A percentile compares a stretch with the other conserved stretches of the same genome.
phyloP scores from a whole-genome alignment of 495 filamentous ascomycete genomes.

The Tuber indicum region DNA sequence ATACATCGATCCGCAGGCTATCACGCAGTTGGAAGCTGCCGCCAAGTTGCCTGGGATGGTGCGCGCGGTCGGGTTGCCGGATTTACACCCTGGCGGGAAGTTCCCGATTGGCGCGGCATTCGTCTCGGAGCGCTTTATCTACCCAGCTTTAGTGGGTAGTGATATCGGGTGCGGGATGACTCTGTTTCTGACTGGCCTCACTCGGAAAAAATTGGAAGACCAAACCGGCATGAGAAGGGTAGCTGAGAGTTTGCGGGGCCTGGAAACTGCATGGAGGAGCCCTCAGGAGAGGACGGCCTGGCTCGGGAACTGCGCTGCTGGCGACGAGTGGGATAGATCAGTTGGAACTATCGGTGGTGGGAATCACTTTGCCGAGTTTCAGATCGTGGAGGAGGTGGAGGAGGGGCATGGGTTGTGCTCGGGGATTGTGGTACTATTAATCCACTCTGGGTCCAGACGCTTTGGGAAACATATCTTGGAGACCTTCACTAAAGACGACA shows the following conservation, averaged over 20 bases:
- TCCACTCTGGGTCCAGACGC: conserved; percentile 46
- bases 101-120: conserved; percentile 45
- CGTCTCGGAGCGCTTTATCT: conserved; percentile 42
- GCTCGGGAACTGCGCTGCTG: conserved; percentile 31
- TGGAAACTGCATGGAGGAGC: conserved; percentile 43
- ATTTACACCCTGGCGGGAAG: conserved; percentile 44
- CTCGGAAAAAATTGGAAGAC: conserved; percentile 38
- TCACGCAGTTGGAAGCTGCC: conserved; percentile 41
- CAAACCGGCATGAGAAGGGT: conserved; percentile 39
- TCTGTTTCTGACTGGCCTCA: conserved; percentile 43
- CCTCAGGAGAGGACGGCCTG: conserved; percentile 38
- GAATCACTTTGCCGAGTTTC: conserved; percentile 45
- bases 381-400: conserved; percentile 39
- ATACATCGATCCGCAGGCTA: conserved; percentile 38
- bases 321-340: conserved; percentile 39
- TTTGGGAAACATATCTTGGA: conserved; percentile 44
- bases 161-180: conserved; percentile 47
- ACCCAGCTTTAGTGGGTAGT: conserved; percentile 45
- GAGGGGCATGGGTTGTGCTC: not conserved
- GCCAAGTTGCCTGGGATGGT: conserved; percentile 43
- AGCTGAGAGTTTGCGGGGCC: conserved; percentile 42
- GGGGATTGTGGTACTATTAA: conserved; percentile 44
- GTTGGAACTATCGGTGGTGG: conserved; percentile 46
- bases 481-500: conserved; percentile 26
- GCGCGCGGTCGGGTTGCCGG: conserved; percentile 43